Conservation (phyloP, 257 asterid genomes). For the Solanum stenotomum region DNA sequence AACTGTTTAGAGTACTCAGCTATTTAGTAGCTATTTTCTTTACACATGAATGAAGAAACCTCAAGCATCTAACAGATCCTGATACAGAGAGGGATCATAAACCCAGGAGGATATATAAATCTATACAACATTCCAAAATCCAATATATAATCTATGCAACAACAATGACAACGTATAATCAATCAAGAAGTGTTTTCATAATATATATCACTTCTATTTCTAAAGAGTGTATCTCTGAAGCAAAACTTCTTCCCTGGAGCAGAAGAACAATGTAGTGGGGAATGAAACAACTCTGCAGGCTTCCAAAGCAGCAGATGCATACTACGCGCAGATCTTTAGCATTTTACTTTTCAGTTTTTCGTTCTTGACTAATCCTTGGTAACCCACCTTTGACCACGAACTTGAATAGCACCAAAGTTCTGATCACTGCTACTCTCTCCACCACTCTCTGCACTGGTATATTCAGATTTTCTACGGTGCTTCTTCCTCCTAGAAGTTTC, state of each 20-base stretch:
- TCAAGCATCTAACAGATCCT: background rate
- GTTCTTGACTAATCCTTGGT: conserved; percentile 45
- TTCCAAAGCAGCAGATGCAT: background rate
- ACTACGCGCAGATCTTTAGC: background rate
- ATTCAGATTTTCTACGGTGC: conserved; percentile 61
- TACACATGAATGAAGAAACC: background rate
- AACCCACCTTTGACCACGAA: conserved; percentile 83
- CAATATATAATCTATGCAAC: background rate
- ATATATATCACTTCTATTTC: background rate
- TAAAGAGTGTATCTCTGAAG: background rate
- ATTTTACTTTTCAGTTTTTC: background rate
- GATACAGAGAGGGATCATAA: background rate
- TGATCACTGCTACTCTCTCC: conserved; percentile 68
- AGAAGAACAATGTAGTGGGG: background rate
- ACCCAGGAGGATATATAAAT: background rate
- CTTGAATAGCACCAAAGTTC: conserved; percentile 48
- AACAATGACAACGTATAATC: background rate
- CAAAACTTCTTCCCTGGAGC: background rate
- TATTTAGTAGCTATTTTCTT: background rate
- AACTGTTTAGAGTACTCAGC: background rate
- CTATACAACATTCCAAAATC: background rate
- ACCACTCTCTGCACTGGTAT: conserved; percentile 87
- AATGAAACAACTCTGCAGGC: background rate
- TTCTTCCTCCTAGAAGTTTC: conserved; percentile 59
- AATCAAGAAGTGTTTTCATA: background rate